A percentile compares a stretch with the other conserved stretches of the same genome.
Conservation (phyloP, 345 rosid species). For the Eucalyptus rudis region DNA sequence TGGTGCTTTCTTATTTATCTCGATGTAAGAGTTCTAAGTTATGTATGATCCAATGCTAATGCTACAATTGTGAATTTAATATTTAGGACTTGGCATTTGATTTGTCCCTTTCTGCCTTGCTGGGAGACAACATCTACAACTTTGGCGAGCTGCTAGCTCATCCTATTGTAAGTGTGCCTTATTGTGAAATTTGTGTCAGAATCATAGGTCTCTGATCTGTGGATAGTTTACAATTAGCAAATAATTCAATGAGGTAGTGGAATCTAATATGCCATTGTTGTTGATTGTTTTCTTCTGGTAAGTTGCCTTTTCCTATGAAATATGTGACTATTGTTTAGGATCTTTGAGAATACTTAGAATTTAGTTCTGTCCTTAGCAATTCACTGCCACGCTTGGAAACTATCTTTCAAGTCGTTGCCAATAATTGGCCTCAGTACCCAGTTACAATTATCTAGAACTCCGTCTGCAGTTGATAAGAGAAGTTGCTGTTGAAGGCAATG, state of each 20-base stretch:
- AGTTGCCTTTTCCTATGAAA: background rate
- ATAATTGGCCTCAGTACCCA: background rate
- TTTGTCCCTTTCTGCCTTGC: constrained; percentile 89
- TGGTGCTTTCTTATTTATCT: background rate
- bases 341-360: background rate
- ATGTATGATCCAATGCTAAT: background rate
- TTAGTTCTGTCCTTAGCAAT: background rate
- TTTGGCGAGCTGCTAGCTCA: constrained; percentile 98
- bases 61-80: background rate
- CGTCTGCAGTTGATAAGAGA: background rate
- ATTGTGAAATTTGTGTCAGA: background rate
- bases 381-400: background rate
- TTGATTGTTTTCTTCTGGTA: background rate
- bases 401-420: background rate
- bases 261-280: background rate
- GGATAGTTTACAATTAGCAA: background rate
- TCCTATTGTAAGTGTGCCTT: constrained; percentile 68
- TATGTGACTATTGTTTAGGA: background rate
- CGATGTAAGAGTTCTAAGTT: background rate
- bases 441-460: background rate
- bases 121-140: constrained; percentile 98
- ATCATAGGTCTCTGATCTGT: background rate
- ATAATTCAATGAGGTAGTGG: background rate
- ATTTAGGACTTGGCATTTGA: constrained; percentile 96
- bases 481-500: background rate